These are phyloP conservation scores for Cubamyces sp. DNA, from an alignment of 768 basidiomycete species.

Conservation along the genomic window DNA sequence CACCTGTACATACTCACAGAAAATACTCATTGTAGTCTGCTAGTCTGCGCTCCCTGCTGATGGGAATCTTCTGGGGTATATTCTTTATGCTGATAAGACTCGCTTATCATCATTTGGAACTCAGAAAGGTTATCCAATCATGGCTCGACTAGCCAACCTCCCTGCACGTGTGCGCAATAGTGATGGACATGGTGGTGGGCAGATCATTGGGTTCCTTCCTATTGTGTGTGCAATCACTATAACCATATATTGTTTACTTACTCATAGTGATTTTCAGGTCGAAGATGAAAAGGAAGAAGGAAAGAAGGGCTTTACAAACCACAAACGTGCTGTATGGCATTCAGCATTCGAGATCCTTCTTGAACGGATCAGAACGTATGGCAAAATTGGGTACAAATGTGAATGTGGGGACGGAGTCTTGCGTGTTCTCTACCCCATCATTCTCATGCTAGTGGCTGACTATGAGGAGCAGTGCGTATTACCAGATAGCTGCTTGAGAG, in stretches of 20 bases:
- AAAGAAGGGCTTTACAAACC: slow-evolving; percentile 36
- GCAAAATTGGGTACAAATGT: neutral
- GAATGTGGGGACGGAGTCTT: slow-evolving; percentile 1
- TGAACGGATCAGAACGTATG: slow-evolving; percentile 15
- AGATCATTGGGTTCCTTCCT: slow-evolving; percentile 25
- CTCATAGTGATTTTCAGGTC: slow-evolving; percentile 2
- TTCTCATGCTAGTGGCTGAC: slow-evolving; percentile 20
- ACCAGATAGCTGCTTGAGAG: too few species aligned
- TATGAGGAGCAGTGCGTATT: slow-evolving; percentile 25
- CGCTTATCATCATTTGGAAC: slow-evolving; percentile 25
- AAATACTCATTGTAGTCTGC: neutral
- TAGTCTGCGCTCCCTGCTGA: slow-evolving; percentile 20
- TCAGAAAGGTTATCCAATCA: slow-evolving; percentile 30
- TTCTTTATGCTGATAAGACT: slow-evolving; percentile 30
- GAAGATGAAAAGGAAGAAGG: slow-evolving; percentile 38
- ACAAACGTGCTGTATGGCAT: slow-evolving; percentile 40
- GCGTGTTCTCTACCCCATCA: neutral
- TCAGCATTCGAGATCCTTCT: slow-evolving; percentile 31
- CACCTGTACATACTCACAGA: neutral
- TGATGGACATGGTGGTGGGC: slow-evolving; percentile 23
- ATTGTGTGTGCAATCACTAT: slow-evolving; percentile 23
- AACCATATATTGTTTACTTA: too few species aligned
- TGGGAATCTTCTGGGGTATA: slow-evolving; percentile 13
- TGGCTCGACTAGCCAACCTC: slow-evolving; percentile 26
- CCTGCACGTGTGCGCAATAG: slow-evolving; percentile 26